phyloP scores from a whole-genome alignment of 108 stramenopile species.

The Cyclotella baltica region DNA sequence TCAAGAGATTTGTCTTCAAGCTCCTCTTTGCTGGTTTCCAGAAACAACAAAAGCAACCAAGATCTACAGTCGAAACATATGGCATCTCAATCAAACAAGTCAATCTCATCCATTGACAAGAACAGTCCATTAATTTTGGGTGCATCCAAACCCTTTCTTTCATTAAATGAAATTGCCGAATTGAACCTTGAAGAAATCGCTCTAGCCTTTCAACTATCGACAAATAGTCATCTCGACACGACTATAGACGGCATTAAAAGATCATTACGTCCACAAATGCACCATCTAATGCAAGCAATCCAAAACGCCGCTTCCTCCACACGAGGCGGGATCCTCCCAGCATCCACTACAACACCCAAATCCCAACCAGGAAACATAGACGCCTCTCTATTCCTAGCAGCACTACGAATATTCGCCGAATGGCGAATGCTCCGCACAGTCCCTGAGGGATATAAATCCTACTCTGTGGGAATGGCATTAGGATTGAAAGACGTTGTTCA shows the following conservation, averaged over 20 bases:
- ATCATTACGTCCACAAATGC: constrained; percentile 30
- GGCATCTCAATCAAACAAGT: background rate
- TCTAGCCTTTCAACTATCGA: constrained; percentile 42
- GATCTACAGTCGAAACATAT: background rate
- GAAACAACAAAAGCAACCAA: no score
- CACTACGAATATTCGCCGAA: constrained; percentile 76
- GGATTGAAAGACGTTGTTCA: constrained; percentile 81
- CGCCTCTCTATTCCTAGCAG: constrained; percentile 69
- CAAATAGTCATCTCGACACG: constrained; percentile 1
- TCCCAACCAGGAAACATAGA: constrained; percentile 47
- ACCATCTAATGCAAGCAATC: constrained; percentile 42
- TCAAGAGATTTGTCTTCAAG: background rate
- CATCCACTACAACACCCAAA: background rate
- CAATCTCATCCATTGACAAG: constrained; percentile 32
- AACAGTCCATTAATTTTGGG: constrained; percentile 33
- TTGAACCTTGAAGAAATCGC: constrained; percentile 63
- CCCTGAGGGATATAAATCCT: constrained; percentile 76
- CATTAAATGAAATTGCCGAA: constrained; percentile 54
- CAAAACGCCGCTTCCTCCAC: constrained; percentile 42
- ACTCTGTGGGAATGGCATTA: constrained; percentile 75
- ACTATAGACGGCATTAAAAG: background rate
- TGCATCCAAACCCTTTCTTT: constrained; percentile 57
- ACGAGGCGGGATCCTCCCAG: constrained; percentile 49
- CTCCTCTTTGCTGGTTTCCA: no score
- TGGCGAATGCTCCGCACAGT: constrained; percentile 82